phyloP scores from a whole-genome alignment of 2,329 filamentous ascomycete species.

The Ophiocordyceps sinensis region DNA sequence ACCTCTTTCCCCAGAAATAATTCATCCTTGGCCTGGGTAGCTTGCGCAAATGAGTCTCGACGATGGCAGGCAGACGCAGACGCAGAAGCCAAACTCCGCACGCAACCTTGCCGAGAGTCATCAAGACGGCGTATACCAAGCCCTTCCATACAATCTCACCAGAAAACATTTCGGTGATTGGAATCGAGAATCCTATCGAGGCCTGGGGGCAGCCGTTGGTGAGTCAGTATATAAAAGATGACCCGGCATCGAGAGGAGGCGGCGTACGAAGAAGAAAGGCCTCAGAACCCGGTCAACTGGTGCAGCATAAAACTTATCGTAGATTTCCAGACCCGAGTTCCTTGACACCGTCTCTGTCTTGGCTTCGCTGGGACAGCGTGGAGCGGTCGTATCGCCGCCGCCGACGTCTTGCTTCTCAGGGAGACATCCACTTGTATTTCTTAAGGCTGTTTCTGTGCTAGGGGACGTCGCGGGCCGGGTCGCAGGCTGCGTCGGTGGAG shows the following conservation, averaged over 20 bases:
- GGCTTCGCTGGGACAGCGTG: not conserved
- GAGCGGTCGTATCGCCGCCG: no score
- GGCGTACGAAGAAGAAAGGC: not conserved
- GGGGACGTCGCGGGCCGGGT: no score
- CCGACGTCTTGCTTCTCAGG: no score
- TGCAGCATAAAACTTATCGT: not conserved
- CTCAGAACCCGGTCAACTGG: not conserved
- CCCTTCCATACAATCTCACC: conserved; percentile 56
- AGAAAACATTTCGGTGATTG: conserved; percentile 54
- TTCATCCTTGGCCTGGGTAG: not conserved
- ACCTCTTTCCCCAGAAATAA: not conserved
- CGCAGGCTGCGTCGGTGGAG: no score
- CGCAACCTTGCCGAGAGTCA: conserved; percentile 46
- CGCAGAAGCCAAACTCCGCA: conserved; percentile 45
- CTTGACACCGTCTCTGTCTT: not conserved
- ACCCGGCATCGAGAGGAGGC: not conserved
- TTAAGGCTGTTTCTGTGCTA: no score
- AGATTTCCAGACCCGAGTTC: not conserved
- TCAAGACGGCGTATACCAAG: conserved; percentile 55
- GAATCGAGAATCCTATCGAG: conserved; percentile 64
- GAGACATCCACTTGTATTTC: no score
- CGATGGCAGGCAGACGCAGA: not conserved
- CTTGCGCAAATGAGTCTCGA: not conserved
- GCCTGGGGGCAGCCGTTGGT: conserved; percentile 18
- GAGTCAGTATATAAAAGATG: not conserved